Percentiles rank a stretch among this genome's conserved stretches.
These are phyloP conservation scores for Pulicaria dysenterica DNA, from an alignment of 129 eudicot genomes.

Conservation along the genomic window DNA sequence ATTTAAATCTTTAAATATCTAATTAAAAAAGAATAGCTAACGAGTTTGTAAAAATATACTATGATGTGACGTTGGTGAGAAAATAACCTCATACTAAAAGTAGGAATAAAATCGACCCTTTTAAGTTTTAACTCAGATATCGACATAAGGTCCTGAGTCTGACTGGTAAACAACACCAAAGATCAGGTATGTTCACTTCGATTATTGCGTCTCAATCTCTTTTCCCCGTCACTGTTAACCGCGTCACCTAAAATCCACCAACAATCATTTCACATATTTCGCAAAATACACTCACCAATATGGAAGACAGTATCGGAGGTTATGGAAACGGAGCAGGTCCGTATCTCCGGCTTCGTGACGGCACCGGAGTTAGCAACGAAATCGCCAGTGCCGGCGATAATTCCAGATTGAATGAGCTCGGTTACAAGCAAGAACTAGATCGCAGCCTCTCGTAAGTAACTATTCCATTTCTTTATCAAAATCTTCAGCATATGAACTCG, in stretches of 20 bases:
- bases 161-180: no score
- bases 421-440: constrained; percentile 67
- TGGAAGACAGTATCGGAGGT: constrained; percentile 26
- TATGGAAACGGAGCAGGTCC: constrained; percentile 24
- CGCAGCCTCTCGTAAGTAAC: constrained; percentile 66
- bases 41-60: no score
- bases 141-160: no score
- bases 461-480: neutral
- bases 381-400: constrained; percentile 25
- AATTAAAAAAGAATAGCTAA: no score
- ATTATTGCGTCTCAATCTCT: neutral
- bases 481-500: neutral
- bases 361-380: constrained; percentile 7
- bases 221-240: neutral
- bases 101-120: no score
- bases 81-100: no score
- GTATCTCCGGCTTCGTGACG: constrained; percentile 36
- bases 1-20: no score
- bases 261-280: constrained; percentile 1
- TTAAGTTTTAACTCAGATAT: no score
- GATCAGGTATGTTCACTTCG: neutral
- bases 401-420: constrained; percentile 51
- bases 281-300: neutral
- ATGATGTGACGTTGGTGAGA: no score
- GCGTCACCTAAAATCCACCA: neutral